Conservation (phyloP, 2,329 filamentous ascomycete genomes). For the Ophiostoma piceae region DNA sequence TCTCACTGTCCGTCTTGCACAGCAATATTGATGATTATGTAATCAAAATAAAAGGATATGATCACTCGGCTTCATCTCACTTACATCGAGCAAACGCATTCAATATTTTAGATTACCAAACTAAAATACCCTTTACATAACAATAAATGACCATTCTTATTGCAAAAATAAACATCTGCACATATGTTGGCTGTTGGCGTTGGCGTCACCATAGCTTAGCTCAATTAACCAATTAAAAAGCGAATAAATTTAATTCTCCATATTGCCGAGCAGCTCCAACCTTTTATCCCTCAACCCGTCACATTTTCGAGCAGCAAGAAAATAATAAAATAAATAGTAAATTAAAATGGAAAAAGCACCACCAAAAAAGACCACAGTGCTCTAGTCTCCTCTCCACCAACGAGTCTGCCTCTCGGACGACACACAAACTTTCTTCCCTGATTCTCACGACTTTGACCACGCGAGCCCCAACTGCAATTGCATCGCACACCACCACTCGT, state of each 20-base stretch:
- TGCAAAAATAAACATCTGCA: no score
- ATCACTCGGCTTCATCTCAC: not conserved
- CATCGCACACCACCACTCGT: conserved; percentile 12
- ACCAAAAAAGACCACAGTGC: conserved; percentile 16
- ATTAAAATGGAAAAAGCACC: conserved; percentile 14
- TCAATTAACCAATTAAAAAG: not conserved
- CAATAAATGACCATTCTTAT: no score
- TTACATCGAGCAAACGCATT: no score
- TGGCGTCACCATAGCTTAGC: not conserved
- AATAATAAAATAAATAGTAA: not conserved
- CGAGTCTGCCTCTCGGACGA: conserved; percentile 5
- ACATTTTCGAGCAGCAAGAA: conserved; percentile 25
- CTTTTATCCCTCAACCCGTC: conserved; percentile 31
- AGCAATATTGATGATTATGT: not conserved
- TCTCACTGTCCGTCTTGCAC: not conserved
- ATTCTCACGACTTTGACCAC: not conserved
- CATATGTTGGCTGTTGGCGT: not conserved
- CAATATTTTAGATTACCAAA: no score
- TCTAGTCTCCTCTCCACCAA: not conserved
- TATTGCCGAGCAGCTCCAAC: conserved; percentile 30
- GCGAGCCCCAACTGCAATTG: conserved; percentile 14
- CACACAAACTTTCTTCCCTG: conserved; percentile 11
- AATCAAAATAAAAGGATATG: not conserved
- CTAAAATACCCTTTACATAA: no score
- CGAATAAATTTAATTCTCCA: conserved; percentile 23